Evolutionary conservation across 768 basidiomycete genomes (phyloP).

Genomic region (Chalciporus pseudorubinellus): DNA sequence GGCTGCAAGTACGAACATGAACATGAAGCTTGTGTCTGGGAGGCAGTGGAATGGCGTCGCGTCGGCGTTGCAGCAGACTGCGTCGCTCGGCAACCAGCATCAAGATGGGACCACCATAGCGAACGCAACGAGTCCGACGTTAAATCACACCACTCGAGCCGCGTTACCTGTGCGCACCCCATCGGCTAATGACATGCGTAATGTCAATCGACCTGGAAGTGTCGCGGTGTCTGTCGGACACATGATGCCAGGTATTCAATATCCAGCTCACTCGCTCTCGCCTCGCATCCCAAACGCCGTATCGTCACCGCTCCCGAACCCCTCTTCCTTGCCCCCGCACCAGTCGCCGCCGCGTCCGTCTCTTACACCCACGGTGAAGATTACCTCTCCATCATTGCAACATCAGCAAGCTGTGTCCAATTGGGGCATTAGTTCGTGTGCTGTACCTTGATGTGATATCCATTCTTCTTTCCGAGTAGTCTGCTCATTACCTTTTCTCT

Average conservation of each 20-base stretch:
- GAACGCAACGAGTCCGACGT: conserved; percentile 36
- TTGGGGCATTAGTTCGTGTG: conserved; percentile 43
- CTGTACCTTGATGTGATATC: conserved; percentile 12
- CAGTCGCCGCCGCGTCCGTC: conserved; percentile 52
- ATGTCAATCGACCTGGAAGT: conserved; percentile 32
- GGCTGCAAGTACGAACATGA: conserved; percentile 23
- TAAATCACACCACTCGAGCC: conserved; percentile 34
- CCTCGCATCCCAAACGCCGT: conserved; percentile 48
- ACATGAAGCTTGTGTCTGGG: conserved; percentile 37
- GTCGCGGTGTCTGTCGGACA: conserved; percentile 25
- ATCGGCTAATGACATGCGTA: conserved; percentile 57
- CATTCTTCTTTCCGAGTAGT: conserved; percentile 8
- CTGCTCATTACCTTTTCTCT: conserved; percentile 15
- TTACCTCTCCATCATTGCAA: conserved; percentile 54
- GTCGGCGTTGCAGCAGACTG: conserved; percentile 22
- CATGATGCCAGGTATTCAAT: conserved; percentile 40
- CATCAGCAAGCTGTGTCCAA: conserved; percentile 52
- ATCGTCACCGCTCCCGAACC: conserved; percentile 45
- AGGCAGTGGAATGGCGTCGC: conserved; percentile 39
- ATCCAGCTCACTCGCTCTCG: conserved; percentile 43
- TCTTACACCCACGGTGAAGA: conserved; percentile 50
- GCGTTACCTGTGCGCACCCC: conserved; percentile 45
- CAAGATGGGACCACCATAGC: conserved; percentile 25
- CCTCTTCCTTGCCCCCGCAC: conserved; percentile 35
- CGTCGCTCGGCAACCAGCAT: conserved; percentile 21